Conservation (phyloP, 345 rosid genomes). For the Brassica rapa region DNA sequence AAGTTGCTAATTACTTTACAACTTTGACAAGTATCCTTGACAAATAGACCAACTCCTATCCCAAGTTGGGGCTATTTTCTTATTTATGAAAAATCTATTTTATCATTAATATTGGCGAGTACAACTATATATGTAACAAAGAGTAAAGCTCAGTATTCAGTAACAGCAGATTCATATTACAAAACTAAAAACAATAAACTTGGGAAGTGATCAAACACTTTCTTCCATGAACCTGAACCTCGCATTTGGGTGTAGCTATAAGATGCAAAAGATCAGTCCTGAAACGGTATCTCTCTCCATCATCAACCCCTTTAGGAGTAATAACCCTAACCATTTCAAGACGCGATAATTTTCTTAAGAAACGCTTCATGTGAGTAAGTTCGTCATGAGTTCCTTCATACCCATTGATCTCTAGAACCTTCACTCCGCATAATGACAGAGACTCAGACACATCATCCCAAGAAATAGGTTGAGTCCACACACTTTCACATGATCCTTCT, state of each 20-base stretch:
- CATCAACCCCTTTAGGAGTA: background rate
- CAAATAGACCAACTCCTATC: background rate
- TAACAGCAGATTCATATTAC: background rate
- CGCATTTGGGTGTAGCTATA: conserved; percentile 23
- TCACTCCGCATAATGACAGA: conserved; percentile 22
- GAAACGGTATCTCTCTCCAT: background rate
- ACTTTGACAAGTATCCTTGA: background rate
- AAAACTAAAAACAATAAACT: background rate
- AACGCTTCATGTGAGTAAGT: background rate
- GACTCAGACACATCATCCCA: conserved; percentile 19
- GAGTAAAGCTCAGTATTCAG: background rate
- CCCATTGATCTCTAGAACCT: conserved; percentile 20
- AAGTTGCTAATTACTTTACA: background rate
- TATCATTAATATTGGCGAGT: background rate
- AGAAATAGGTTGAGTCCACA: background rate
- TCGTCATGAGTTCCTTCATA: conserved; percentile 29
- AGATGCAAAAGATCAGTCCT: conserved; percentile 18
- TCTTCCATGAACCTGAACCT: conserved; percentile 3
- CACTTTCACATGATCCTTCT: background rate
- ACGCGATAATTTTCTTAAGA: conserved; percentile 6
- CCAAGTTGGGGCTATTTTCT: background rate
- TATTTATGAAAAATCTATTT: background rate
- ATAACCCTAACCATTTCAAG: conserved; percentile 21
- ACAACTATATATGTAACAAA: background rate
- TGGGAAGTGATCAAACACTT: background rate